These are phyloP conservation scores for Russula brevipes DNA, from an alignment of 768 basidiomycete species.

Conservation along the genomic window DNA sequence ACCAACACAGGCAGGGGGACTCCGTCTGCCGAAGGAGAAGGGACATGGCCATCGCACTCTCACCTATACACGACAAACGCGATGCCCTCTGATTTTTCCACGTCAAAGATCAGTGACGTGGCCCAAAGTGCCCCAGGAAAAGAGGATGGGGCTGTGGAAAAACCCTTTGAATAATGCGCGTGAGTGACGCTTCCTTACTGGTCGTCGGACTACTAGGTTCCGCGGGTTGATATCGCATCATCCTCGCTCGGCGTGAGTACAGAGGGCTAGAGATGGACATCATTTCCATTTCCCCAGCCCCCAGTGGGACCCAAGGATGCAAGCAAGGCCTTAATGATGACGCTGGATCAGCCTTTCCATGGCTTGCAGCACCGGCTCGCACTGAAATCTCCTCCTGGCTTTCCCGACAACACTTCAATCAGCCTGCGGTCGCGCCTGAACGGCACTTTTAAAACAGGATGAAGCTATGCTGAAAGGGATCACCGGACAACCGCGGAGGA, in stretches of 20 bases:
- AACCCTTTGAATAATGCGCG: too few species aligned
- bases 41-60: neutral
- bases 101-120: constrained; percentile 3
- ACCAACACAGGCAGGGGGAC: neutral
- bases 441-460: neutral
- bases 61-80: neutral
- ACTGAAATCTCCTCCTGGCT: too few species aligned
- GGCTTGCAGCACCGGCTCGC: too few species aligned
- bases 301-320: neutral
- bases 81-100: neutral
- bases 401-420: neutral
- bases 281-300: neutral
- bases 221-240: neutral
- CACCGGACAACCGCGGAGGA: neutral
- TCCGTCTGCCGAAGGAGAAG: neutral
- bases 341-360: too few species aligned
- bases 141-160: too few species aligned
- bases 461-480: too few species aligned
- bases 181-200: too few species aligned
- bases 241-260: neutral
- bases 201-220: neutral
- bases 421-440: neutral
- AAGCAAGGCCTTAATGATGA: too few species aligned
- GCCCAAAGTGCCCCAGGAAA: neutral
- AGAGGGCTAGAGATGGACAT: neutral